Evolutionary conservation across 306 rosid genomes (phyloP), one percentile per base, ranked within the genome.

Genomic region (Alnus glutinosa): DNA sequence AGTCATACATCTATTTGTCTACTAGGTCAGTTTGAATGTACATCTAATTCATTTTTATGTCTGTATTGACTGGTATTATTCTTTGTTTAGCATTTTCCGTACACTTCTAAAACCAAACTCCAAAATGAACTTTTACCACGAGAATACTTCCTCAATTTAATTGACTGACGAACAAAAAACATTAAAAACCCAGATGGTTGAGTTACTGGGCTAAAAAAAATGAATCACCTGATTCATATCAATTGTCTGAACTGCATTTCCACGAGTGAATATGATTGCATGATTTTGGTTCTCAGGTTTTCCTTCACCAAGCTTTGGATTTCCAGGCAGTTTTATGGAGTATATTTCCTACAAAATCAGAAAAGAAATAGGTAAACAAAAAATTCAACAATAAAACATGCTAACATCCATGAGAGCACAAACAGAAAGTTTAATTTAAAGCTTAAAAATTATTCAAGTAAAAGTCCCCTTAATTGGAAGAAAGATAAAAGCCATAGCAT

Each of bases 271-370:
- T 77, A 92, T 83, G 76, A 95, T 78, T 42, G 98, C 98, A 82
- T 95, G 98, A 77, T 95, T 95, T 83, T 95, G 98, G 78, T 95
- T 95, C 86, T 95, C 98, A 0, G 98, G 97, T 84, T 95, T 95
- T 87, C 98, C 98, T 92, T 95, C 98, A 61, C 98, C 98, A 73
- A 95, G 67, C 81, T 92, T 91, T 63, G 98, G 98, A 84, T 92
- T 84, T 62, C 98, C 98, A 16, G 98, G 96, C 82, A 95, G 82
- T 77, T 91, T 95, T 77, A 95, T 91, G 1, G 97, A 90, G 83
- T 92, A 95, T 69, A 95, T 91, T 85, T 95, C 98, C 98, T 95
- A 86, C 16, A 37, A 66, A 23, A 85, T 51, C 46, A 84, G 75
- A 80, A 80, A 19, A 66, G 28, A 51, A 62, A 79, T 12, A 76